These are phyloP conservation scores for Boletus sensibilis DNA, from an alignment of 768 basidiomycete genomes.

Conservation along the genomic window DNA sequence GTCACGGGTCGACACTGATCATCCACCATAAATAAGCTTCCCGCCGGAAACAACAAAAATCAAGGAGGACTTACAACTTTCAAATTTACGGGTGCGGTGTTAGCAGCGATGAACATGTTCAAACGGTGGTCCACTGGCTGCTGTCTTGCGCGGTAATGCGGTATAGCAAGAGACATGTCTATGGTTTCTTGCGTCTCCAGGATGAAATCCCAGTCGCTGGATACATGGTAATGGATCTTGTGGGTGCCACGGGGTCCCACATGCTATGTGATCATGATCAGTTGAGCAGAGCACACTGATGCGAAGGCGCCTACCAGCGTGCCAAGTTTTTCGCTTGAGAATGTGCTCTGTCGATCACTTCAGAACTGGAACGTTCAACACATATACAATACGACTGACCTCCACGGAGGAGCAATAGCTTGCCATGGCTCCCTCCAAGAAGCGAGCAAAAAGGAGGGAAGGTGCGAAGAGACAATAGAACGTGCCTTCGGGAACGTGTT, in stretches of 20 bases:
- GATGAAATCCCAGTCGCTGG: constrained; percentile 68
- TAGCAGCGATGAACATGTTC: constrained; percentile 61
- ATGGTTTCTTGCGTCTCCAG: constrained; percentile 52
- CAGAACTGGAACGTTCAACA: not conserved
- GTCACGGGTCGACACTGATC: constrained; percentile 56
- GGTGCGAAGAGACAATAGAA: not conserved
- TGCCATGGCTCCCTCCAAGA: constrained; percentile 20
- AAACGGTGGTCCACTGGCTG: constrained; percentile 73
- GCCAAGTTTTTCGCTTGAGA: constrained; percentile 17
- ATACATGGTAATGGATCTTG: constrained; percentile 61
- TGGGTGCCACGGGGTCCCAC: constrained; percentile 47
- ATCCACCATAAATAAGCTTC: constrained; percentile 4
- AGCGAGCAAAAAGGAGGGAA: not conserved
- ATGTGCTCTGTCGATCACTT: constrained; percentile 24
- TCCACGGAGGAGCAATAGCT: constrained; percentile 29
- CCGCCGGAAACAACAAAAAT: not conserved
- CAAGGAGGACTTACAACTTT: constrained; percentile 59
- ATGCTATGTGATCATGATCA: constrained; percentile 19
- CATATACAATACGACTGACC: constrained; percentile 18
- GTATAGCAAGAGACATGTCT: constrained; percentile 67
- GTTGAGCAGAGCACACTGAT: not conserved
- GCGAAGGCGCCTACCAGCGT: constrained; percentile 13
- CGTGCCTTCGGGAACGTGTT: constrained; percentile 8
- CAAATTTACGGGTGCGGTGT: constrained; percentile 56
- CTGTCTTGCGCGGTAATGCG: constrained; percentile 74